These are phyloP conservation scores for Xylariaceae sp. DNA, from an alignment of 2,329 filamentous ascomycete genomes.

Conservation along the genomic window DNA sequence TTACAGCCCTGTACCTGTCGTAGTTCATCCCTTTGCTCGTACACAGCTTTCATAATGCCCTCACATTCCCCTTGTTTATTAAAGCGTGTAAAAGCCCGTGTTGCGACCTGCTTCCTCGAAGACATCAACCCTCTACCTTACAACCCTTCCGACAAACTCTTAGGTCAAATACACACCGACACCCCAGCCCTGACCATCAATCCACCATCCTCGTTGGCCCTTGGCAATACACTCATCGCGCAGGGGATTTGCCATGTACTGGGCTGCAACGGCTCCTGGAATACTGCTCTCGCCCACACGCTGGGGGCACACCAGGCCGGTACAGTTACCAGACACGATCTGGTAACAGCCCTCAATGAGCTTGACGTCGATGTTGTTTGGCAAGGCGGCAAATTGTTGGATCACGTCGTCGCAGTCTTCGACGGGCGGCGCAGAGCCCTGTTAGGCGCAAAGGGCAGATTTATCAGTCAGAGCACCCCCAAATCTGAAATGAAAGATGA, in stretches of 20 bases:
- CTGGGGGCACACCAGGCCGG: conserved; percentile 37
- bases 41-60: conserved; percentile 8
- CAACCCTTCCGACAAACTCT: neutral
- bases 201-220: conserved; percentile 38
- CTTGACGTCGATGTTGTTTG: conserved; percentile 32
- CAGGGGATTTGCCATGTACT: conserved; percentile 34
- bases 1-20: neutral
- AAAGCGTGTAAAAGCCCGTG: neutral
- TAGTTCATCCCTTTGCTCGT: neutral
- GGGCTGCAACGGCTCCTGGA: conserved; percentile 30
- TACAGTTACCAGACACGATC: conserved; percentile 37
- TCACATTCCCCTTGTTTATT: conserved; percentile 2
- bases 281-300: conserved; percentile 32
- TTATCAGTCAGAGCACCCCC: neutral
- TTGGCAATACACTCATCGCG: conserved; percentile 38
- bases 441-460: neutral
- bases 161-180: conserved; percentile 38
- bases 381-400: conserved; percentile 29
- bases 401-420: conserved; percentile 38
- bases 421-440: conserved; percentile 36
- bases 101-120: neutral
- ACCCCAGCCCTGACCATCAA: conserved; percentile 31
- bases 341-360: conserved; percentile 36
- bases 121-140: neutral
- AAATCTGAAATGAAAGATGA: neutral